Conservation (phyloP, 768 basidiomycete genomes). For the Holtermanniella nyarrowii region DNA sequence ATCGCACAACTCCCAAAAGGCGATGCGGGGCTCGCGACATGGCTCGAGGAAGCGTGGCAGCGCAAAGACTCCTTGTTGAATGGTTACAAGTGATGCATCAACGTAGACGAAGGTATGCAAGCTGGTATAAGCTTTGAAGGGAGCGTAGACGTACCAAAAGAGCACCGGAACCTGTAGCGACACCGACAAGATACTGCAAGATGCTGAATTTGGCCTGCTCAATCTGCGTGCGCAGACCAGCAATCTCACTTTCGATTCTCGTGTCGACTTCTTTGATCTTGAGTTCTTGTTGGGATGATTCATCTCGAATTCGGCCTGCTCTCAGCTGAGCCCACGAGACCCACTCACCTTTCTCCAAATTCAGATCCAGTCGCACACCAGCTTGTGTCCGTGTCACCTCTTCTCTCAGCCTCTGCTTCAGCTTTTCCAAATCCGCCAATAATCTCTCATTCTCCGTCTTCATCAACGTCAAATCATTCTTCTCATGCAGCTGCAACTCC, state of each 20-base stretch:
- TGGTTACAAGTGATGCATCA: constrained; percentile 5
- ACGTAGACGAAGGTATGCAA: constrained; percentile 33
- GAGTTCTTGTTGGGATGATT: constrained; percentile 77
- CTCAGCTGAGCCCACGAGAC: not conserved
- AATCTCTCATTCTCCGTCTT: constrained; percentile 95
- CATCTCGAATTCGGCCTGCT: constrained; percentile 76
- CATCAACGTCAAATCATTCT: constrained; percentile 89
- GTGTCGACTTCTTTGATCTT: constrained; percentile 98
- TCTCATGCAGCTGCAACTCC: constrained; percentile 89
- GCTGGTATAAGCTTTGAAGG: constrained; percentile 3
- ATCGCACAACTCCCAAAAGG: constrained; percentile 18
- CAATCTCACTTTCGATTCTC: constrained; percentile 90
- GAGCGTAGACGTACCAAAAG: constrained; percentile 34
- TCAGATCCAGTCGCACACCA: constrained; percentile 85
- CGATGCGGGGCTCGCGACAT: constrained; percentile 12
- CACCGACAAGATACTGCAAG: constrained; percentile 43
- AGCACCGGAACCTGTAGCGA: constrained; percentile 38
- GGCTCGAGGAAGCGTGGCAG: constrained; percentile 23
- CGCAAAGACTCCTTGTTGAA: constrained; percentile 8
- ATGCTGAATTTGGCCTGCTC: constrained; percentile 44
- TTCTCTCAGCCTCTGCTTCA: constrained; percentile 84
- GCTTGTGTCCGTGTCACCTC: constrained; percentile 86
- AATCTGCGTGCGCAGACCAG: constrained; percentile 57
- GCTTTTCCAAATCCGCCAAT: constrained; percentile 77
- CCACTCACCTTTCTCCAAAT: constrained; percentile 65